Evolutionary conservation across 2,329 filamentous ascomycete species (phyloP).

Genomic region (Cladosporium sp.): DNA sequence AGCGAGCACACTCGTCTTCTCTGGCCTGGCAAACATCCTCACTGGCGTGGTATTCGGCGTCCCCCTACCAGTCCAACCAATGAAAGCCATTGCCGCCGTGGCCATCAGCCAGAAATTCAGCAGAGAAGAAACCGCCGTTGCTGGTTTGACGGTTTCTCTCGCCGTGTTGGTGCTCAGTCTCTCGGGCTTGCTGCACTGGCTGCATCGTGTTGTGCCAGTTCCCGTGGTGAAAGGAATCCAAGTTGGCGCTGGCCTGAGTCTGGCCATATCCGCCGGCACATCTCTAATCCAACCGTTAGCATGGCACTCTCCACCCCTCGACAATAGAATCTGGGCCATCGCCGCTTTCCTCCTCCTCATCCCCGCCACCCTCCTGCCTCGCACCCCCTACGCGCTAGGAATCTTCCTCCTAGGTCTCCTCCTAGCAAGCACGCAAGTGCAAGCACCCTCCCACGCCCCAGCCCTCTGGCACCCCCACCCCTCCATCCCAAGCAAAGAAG

Average conservation of each 20-base stretch:
- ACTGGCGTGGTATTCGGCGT: conserved; percentile 82
- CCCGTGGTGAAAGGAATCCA: conserved; percentile 94
- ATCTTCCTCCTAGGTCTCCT: conserved; percentile 65
- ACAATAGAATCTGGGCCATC: conserved; percentile 76
- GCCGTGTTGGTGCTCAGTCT: conserved; percentile 71
- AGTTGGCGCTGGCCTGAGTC: conserved; percentile 79
- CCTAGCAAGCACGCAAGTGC: conserved; percentile 46
- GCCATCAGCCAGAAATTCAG: conserved; percentile 68
- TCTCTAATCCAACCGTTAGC: conserved; percentile 62
- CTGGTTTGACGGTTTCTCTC: conserved; percentile 71
- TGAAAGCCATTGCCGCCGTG: conserved; percentile 85
- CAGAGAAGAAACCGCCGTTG: conserved; percentile 68
- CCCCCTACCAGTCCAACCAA: conserved; percentile 84
- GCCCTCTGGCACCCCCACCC: conserved; percentile 55
- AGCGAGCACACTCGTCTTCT: conserved; percentile 79
- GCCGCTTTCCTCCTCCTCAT: conserved; percentile 68
- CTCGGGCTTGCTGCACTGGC: conserved; percentile 72
- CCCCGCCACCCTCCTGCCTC: conserved; percentile 57
- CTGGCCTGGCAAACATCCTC: conserved; percentile 77
- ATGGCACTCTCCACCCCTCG: conserved; percentile 63
- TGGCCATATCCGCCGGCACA: conserved; percentile 71
- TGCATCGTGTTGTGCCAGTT: conserved; percentile 70
- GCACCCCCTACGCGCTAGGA: conserved; percentile 72
- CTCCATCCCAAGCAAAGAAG: conserved; percentile 39
- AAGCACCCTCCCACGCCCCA: conserved; percentile 4